These are phyloP conservation scores for Colletotrichum sp. DNA, from an alignment of 2,329 filamentous ascomycete genomes.

Conservation along the genomic window DNA sequence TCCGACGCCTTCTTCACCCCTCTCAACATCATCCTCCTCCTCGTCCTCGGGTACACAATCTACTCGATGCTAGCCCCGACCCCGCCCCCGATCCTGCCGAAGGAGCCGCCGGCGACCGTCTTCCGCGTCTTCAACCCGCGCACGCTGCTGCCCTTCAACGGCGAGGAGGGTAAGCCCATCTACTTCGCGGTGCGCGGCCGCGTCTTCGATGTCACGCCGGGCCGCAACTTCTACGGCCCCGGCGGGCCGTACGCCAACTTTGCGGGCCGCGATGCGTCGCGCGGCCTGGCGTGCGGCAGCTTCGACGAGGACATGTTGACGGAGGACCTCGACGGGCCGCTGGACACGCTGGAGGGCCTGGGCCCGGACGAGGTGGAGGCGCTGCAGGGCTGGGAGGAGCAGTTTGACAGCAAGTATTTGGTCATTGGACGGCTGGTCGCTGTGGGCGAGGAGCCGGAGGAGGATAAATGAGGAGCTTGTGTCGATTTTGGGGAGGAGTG, in stretches of 20 bases:
- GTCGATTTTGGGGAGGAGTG: constrained; percentile 37
- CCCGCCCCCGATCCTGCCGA: constrained; percentile 51
- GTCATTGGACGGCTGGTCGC: constrained; percentile 87
- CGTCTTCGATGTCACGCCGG: constrained; percentile 88
- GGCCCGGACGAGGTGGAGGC: constrained; percentile 80
- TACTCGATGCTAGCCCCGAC: constrained; percentile 61
- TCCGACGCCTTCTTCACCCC: constrained; percentile 58
- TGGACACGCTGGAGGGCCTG: constrained; percentile 78
- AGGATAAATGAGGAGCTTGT: constrained; percentile 25
- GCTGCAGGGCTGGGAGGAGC: constrained; percentile 88
- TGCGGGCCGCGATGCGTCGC: constrained; percentile 86
- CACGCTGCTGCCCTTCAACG: constrained; percentile 87
- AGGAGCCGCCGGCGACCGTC: constrained; percentile 62
- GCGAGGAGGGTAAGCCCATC: constrained; percentile 74
- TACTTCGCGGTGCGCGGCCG: constrained; percentile 91
- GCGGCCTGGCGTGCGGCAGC: constrained; percentile 87
- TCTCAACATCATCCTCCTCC: constrained; percentile 66
- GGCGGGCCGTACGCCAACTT: constrained; percentile 97
- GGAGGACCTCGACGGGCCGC: constrained; percentile 81
- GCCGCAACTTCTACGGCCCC: constrained; percentile 94
- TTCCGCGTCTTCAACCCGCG: constrained; percentile 76
- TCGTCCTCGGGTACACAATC: constrained; percentile 61
- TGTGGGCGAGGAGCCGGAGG: constrained; percentile 46
- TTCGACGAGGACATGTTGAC: constrained; percentile 97
- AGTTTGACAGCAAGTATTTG: constrained; percentile 92